These are phyloP conservation scores for Quercus suber DNA, from an alignment of 306 rosid species.

Conservation along the genomic window DNA sequence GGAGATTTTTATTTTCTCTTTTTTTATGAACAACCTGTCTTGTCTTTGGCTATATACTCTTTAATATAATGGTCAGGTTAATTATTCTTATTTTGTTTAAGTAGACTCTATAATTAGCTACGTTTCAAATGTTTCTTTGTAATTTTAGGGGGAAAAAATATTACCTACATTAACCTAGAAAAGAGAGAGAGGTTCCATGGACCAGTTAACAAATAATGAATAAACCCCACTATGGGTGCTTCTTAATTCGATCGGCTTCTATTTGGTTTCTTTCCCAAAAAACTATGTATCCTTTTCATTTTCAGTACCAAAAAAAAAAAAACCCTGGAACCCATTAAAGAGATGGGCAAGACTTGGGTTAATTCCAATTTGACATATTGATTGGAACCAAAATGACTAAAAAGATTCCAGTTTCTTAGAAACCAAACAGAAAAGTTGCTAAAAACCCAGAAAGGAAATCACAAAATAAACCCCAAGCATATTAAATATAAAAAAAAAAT, in stretches of 20 bases:
- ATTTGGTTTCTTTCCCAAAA: too few species aligned
- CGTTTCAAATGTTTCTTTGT: too few species aligned
- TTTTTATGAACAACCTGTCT: too few species aligned
- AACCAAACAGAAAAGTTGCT: constrained; percentile 5
- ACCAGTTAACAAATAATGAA: neutral
- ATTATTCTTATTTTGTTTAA: too few species aligned
- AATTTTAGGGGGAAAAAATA: too few species aligned
- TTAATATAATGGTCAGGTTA: too few species aligned
- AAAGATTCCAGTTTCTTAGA: neutral
- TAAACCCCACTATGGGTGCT: neutral
- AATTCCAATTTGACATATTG: neutral
- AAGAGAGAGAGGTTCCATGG: neutral
- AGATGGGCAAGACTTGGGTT: neutral
- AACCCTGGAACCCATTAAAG: neutral
- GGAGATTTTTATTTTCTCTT: too few species aligned
- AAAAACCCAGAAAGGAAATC: neutral
- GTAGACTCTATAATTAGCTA: too few species aligned
- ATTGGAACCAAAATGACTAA: neutral
- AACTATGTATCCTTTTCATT: too few species aligned
- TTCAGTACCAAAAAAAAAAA: neutral
- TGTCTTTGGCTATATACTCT: too few species aligned
- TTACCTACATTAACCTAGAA: too few species aligned
- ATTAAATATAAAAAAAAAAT: too few species aligned
- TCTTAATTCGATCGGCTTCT: neutral
- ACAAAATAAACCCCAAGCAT: constrained; percentile 4